These are phyloP conservation scores for Ilex paraguariensis DNA, from an alignment of 305 asterid species.

Conservation along the genomic window DNA sequence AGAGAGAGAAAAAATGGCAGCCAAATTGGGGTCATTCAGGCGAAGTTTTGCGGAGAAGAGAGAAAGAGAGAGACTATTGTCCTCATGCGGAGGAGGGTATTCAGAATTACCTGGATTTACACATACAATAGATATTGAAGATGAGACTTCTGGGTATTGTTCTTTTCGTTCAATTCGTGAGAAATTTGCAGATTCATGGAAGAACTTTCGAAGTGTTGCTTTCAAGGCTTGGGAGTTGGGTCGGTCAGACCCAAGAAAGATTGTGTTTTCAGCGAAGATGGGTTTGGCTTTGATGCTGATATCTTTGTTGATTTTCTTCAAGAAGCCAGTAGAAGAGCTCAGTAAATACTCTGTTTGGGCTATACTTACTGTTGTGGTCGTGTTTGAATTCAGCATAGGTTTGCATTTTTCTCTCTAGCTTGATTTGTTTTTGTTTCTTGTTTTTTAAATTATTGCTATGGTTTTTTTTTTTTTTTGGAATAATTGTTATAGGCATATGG, in stretches of 20 bases:
- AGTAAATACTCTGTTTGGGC: conserved; percentile 41
- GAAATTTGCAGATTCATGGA: conserved; percentile 17
- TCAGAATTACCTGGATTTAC: conserved; percentile 16
- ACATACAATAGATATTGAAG: conserved; percentile 1
- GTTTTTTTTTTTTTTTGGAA: no score
- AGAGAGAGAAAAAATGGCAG: conserved; percentile 8
- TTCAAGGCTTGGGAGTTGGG: conserved; percentile 32
- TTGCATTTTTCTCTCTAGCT: not conserved
- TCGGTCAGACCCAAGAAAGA: conserved; percentile 36
- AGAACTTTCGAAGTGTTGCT: conserved; percentile 15
- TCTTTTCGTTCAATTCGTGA: conserved; percentile 4
- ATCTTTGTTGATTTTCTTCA: conserved; percentile 31
- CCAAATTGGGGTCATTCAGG: conserved; percentile 24
- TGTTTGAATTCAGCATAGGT: conserved; percentile 45
- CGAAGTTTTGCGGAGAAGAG: conserved; percentile 28
- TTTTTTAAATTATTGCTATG: no score
- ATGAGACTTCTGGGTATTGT: conserved; percentile 9
- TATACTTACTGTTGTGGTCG: conserved; percentile 40
- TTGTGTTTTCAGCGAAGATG: conserved; percentile 35
- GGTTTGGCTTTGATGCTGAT: conserved; percentile 39
- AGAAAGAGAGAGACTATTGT: conserved; percentile 19
- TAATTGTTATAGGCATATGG: no score
- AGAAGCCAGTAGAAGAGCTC: conserved; percentile 33
- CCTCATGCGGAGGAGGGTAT: conserved; percentile 14
- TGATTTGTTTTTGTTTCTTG: not conserved